Evolutionary conservation across 108 stramenopile species (phyloP), one percentile per base, ranked within the genome.

Genomic region (Cyclostephanos tholiformis): DNA sequence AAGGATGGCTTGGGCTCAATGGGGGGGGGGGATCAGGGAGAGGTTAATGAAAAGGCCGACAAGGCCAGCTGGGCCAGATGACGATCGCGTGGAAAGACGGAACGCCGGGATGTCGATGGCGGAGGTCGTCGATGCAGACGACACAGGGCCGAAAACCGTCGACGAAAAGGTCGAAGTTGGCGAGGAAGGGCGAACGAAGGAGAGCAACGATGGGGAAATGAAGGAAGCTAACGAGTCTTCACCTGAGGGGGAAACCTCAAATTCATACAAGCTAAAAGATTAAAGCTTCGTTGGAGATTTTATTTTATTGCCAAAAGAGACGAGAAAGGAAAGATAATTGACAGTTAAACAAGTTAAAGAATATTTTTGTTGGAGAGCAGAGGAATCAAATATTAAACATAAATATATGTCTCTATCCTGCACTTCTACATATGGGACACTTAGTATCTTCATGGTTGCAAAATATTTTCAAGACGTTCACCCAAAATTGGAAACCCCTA

Each of bases 41-140:
- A 48, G 16, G 65, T 5, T 65, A 25, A 27, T 48, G 58, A 64
- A 46, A 49, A 49, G 20, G 13, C 56, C 11, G 41, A 58, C 38
- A 14, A 27, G 58, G 56, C 53, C 67, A 35, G n/a, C 41, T 32
- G 32, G 32, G 32, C 22, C n/a, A n/a, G 72, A 73, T 27, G 63
- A 63, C 11, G 65, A 74, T 35, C 38, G 53, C 44, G 20, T 59
- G 64, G 73, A 74, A 30, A 65, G 66, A 23, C 48, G 48, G 43
- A 67, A 65, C 35, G 43, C 41, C 10, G 74, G 66, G 74, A 56
- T 74, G 44, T 65, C 65, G 10, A 46, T 66, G 44, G 25, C 61
- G 66, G 22, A 61, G 49, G 59, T 60, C 26, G 41, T 48, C 61
- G 59, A 29, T 20, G 59, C 30, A 12, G 13, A 29, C 16, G 36